Percentiles rank a stretch among this genome's conserved stretches.
These are phyloP conservation scores for Picochlorum sp. DNA, from an alignment of 139 green algal genomes.

Conservation along the genomic window DNA sequence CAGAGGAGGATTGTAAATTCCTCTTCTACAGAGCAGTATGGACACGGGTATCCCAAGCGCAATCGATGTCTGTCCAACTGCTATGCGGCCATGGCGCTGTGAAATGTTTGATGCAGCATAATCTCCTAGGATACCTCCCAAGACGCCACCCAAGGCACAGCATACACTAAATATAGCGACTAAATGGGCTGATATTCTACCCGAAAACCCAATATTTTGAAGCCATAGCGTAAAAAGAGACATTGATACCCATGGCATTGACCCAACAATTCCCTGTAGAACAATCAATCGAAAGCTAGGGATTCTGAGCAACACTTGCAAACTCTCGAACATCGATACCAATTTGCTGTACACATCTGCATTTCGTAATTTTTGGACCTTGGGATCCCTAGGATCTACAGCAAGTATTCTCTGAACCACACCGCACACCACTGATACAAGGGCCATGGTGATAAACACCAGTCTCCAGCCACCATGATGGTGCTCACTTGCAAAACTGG, in stretches of 20 bases:
- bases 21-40: background rate
- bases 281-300: conserved; percentile 42
- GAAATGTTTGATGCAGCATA: background rate
- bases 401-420: conserved; percentile 15
- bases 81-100: background rate
- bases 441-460: conserved; percentile 44
- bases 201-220: conserved; percentile 66
- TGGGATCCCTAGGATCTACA: conserved; percentile 27
- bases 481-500: conserved; percentile 7
- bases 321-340: conserved; percentile 12
- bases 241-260: conserved; percentile 80
- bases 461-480: conserved; percentile 53
- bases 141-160: conserved; percentile 39
- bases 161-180: conserved; percentile 40
- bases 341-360: background rate
- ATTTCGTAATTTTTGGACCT: background rate
- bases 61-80: background rate
- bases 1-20: background rate
- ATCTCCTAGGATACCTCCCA: conserved; percentile 63
- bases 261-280: conserved; percentile 74
- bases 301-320: conserved; percentile 29
- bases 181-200: conserved; percentile 21
- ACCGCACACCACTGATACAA: conserved; percentile 12
- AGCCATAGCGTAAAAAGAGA: conserved; percentile 58
- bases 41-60: conserved; percentile 1